These are phyloP conservation scores for Paraconiothyrium sp. DNA, from an alignment of 2,329 filamentous ascomycete species.

Conservation along the genomic window DNA sequence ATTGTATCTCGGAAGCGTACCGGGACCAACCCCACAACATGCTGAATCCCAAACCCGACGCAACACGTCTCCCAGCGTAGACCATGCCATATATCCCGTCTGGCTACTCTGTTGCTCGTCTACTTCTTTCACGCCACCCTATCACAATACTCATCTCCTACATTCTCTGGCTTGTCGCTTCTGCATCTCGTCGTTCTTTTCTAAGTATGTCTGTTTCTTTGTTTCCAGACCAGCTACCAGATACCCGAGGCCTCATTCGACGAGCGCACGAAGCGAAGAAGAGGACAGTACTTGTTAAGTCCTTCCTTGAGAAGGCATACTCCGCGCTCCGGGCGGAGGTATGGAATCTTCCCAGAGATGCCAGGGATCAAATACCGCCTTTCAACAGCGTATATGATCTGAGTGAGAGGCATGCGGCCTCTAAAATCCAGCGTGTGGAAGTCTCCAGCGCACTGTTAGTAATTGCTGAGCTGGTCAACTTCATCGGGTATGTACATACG, in stretches of 20 bases:
- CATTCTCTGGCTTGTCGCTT: slow-evolving; percentile 8
- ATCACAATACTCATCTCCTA: slow-evolving; percentile 5
- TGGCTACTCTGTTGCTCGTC: slow-evolving; percentile 2
- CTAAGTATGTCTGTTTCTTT: slow-evolving; percentile 18
- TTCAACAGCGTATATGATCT: slow-evolving; percentile 20
- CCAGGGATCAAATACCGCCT: slow-evolving; percentile 14
- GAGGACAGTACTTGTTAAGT: slow-evolving; percentile 18
- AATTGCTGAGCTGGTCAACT: slow-evolving; percentile 14
- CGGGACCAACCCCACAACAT: slow-evolving; percentile 12
- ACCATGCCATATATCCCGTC: slow-evolving; percentile 9
- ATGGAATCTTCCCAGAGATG: slow-evolving; percentile 15
- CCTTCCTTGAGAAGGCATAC: slow-evolving; percentile 19
- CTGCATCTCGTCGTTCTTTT: slow-evolving; percentile 10
- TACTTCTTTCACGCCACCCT: slow-evolving; percentile 13
- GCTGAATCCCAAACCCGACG: slow-evolving; percentile 14
- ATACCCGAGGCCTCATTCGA: slow-evolving; percentile 18
- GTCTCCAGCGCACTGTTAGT: slow-evolving; percentile 17
- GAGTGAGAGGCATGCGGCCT: slow-evolving; percentile 17
- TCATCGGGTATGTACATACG: slow-evolving; percentile 13
- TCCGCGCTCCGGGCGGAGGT: slow-evolving; percentile 14
- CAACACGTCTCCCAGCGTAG: slow-evolving; percentile 5
- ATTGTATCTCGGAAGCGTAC: slow-evolving; percentile 9
- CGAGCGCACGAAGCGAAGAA: slow-evolving; percentile 16
- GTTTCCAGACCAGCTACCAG: slow-evolving; percentile 17
- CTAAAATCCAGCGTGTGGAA: slow-evolving; percentile 16